These are phyloP conservation scores for Saccharomycopsis hybrid DNA, from an alignment of 1,139 yeast genomes.

Conservation along the genomic window DNA sequence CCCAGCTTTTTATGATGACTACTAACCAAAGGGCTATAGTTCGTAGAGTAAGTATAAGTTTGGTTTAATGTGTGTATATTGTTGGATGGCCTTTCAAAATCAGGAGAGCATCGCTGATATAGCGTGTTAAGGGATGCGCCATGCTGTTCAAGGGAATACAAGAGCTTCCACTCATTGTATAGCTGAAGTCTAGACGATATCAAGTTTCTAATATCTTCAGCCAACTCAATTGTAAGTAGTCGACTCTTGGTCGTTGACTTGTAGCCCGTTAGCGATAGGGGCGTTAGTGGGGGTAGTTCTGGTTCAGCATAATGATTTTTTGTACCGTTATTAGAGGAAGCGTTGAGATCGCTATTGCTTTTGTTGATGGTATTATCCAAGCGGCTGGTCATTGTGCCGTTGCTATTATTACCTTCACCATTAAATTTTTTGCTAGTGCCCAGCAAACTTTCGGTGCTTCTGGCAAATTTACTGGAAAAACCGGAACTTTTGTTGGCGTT, in stretches of 20 bases:
- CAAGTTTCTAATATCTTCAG: constrained; percentile 65
- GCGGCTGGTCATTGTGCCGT: not conserved
- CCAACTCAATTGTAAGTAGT: constrained; percentile 53
- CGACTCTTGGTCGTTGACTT: constrained; percentile 47
- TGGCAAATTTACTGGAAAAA: too few species aligned
- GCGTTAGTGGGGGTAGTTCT: constrained; percentile 37
- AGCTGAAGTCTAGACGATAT: constrained; percentile 77
- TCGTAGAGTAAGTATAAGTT: constrained; percentile 3
- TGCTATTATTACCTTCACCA: not conserved
- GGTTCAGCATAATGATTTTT: not conserved
- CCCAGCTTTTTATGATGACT: constrained; percentile 43
- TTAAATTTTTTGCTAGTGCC: too few species aligned
- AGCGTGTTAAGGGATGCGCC: constrained; percentile 84
- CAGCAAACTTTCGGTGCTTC: not conserved
- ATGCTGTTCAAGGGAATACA: constrained; percentile 82
- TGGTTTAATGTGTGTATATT: constrained; percentile 12
- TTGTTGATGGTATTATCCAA: too few species aligned
- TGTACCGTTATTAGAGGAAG: not conserved
- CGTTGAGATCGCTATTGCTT: too few species aligned
- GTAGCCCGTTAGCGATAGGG: constrained; percentile 51
- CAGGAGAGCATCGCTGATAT: constrained; percentile 32
- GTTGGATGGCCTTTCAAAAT: constrained; percentile 26
- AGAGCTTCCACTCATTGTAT: constrained; percentile 66
- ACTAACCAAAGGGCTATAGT: not conserved
- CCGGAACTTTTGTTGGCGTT: not conserved